Evolutionary conservation across 2,329 filamentous ascomycete genomes (phyloP).

Genomic region (Aureobasidium sp.): DNA sequence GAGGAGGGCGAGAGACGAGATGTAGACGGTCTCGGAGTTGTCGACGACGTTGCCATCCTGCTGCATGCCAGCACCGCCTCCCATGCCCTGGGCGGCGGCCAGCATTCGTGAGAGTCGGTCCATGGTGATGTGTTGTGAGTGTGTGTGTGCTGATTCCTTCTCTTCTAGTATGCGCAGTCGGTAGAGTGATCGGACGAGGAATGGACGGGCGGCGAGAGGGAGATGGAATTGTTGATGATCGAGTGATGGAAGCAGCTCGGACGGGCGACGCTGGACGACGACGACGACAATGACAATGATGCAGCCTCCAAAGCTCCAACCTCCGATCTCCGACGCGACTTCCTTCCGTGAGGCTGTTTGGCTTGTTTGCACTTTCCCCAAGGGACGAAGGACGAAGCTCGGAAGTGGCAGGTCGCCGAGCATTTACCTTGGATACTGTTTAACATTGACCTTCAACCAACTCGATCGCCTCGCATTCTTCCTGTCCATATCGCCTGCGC

Average conservation of each 20-base stretch:
- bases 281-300: not conserved
- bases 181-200: not conserved
- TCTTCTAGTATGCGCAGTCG: not conserved
- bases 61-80: slow-evolving; percentile 43
- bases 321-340: not conserved
- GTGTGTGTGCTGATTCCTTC: slow-evolving; percentile 1
- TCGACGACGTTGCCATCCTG: slow-evolving; percentile 94
- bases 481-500: not conserved
- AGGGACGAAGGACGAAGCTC: not conserved
- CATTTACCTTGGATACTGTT: not conserved
- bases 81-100: slow-evolving; percentile 58
- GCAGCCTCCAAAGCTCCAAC: not conserved
- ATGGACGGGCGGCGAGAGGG: not conserved
- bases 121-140: slow-evolving; percentile 45
- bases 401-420: not conserved
- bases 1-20: slow-evolving; percentile 89
- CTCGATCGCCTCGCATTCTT: not conserved
- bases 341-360: not conserved
- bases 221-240: not conserved
- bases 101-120: slow-evolving; percentile 88
- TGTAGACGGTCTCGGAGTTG: slow-evolving; percentile 99
- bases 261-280: slow-evolving; percentile 2
- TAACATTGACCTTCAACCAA: not conserved
- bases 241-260: not conserved
- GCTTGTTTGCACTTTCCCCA: not conserved